Evolutionary conservation across 495 filamentous ascomycete genomes (phyloP), one percentile per base, ranked within the genome.

Genomic region (Trichoderma orchidacearum): DNA sequence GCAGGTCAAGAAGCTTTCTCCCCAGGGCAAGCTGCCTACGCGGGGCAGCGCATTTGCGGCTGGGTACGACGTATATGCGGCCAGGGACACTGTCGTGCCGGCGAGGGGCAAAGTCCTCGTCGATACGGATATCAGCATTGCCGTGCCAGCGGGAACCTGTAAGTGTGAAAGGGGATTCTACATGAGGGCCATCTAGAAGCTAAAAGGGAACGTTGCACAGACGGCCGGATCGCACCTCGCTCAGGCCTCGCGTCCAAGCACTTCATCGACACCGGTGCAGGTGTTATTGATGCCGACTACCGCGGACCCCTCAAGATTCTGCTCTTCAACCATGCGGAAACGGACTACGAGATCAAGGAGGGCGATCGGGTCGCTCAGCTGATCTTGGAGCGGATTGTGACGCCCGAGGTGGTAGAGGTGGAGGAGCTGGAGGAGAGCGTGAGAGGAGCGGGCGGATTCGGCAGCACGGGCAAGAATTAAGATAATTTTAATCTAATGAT

Each of bases 231-330:
- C 52, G 93, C 93, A 12, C 93, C 93, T 29, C 85, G 93, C 53
- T 92, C 86, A 51, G 93, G 93, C 34, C 85, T 98, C 56, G 92
- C 92, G 3, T 77, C 84, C 41, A 96, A 96, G 72, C 82, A 95
- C 73, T 89, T 88, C 74, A 96, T 98, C 68, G 89, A 96, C 68
- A 88, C 85, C 1, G 89, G 92, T 56, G 93, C 93, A 2, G 93
- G 93, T 30, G 93, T 98, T 54, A 95, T 98, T 65, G 93, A 98
- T 73, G 89, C 91, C 7, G 93, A 98, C 68, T 98, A 98, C 75
- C 81, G 93, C 25, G 93, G 93, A 17, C 87, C 86, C 59, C 85
- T 98, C 60, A 95, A 90, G 76, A 85, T 98, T 21, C 75, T 98
- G 62, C 78, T 98, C 35, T 96, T 96, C 66, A 98, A 98, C 75